Evolutionary conservation across 176 grass and related monocot species (phyloP).

Genomic region (Triticum turgidum): DNA sequence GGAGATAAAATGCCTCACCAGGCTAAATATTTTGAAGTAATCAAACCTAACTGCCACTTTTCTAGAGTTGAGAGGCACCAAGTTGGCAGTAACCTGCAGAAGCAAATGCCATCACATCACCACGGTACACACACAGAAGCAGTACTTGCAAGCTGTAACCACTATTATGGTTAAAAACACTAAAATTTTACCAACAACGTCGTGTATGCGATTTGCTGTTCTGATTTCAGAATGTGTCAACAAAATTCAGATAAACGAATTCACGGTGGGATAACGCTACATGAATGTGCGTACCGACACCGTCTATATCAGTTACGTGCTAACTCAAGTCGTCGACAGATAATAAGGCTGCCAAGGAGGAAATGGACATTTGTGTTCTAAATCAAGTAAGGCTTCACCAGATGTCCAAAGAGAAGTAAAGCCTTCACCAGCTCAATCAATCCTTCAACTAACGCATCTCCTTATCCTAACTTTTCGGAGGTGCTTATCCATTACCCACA

Average conservation of each 20-base stretch:
- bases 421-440: background rate
- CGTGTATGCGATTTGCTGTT: background rate
- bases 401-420: background rate
- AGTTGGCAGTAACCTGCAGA: conserved; percentile 91
- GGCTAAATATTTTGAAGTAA: conserved; percentile 95
- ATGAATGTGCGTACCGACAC: background rate
- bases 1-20: conserved; percentile 55
- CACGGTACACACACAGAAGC: background rate
- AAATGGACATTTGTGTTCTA: background rate
- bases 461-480: background rate
- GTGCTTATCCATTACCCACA: background rate
- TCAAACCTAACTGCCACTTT: conserved; percentile 76
- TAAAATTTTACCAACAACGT: background rate
- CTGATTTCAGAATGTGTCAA: background rate
- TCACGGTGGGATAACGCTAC: background rate
- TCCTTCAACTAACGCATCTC: conserved; percentile 14
- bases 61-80: conserved; percentile 66
- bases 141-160: background rate
- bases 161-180: background rate
- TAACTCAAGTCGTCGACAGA: background rate
- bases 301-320: background rate
- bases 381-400: background rate
- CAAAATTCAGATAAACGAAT: background rate
- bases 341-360: background rate
- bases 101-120: conserved; percentile 16